Evolutionary conservation across 1,284 basidiomycete genomes (phyloP).

Genomic region (Puccinia horiana): DNA sequence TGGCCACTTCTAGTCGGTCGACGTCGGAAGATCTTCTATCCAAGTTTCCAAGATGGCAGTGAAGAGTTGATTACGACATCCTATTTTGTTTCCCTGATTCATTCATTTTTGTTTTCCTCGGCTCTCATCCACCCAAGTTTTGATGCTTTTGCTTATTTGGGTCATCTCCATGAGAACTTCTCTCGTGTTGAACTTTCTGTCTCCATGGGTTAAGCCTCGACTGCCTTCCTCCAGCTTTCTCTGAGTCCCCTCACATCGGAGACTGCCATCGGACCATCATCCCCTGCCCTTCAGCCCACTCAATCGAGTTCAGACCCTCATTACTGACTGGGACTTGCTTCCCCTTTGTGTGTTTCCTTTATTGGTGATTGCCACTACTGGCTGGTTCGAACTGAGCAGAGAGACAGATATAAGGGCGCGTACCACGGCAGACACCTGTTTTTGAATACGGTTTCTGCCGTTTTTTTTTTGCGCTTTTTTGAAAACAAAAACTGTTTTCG

Average conservation of each 20-base stretch:
- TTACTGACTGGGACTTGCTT: not conserved
- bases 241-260: not conserved
- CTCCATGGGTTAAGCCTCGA: not conserved
- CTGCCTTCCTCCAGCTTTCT: not conserved
- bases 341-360: not conserved
- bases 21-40: too few species aligned
- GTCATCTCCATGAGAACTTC: not conserved
- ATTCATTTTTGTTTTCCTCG: not conserved
- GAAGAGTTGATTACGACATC: not conserved
- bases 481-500: too few species aligned
- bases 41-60: too few species aligned
- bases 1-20: too few species aligned
- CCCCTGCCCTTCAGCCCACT: not conserved
- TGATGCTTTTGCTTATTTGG: not conserved
- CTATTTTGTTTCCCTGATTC: not conserved
- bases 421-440: too few species aligned
- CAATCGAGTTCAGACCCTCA: not conserved
- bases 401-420: too few species aligned
- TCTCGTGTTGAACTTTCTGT: not conserved
- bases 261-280: not conserved
- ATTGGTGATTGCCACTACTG: not conserved
- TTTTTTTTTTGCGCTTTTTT: too few species aligned
- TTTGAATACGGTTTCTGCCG: too few species aligned
- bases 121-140: not conserved
- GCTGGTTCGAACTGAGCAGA: too few species aligned